Evolutionary conservation across 2,329 filamentous ascomycete genomes (phyloP).

Genomic region (Pseudogymnoascus sp.): DNA sequence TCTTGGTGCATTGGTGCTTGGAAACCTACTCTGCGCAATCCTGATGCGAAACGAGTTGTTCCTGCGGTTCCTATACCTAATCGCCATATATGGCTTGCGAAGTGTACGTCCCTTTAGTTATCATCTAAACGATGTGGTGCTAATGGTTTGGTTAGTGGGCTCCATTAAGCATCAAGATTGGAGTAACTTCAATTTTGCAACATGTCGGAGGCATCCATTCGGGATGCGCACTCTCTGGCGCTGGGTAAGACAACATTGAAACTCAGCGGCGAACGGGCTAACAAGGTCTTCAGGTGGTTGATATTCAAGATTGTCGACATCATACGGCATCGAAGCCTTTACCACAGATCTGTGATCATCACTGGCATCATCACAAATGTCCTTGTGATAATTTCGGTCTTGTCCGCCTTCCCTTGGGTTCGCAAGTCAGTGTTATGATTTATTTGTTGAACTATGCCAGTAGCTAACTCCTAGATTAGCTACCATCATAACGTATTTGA

Average conservation of each 20-base stretch:
- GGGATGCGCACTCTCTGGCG: constrained; percentile 36
- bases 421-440: constrained; percentile 33
- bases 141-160: constrained; percentile 32
- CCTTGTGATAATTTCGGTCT: constrained; percentile 34
- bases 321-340: constrained; percentile 29
- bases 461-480: constrained; percentile 25
- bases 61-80: constrained; percentile 33
- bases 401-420: constrained; percentile 38
- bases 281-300: constrained; percentile 31
- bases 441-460: not conserved
- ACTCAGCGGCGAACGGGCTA: constrained; percentile 9
- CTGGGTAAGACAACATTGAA: constrained; percentile 27
- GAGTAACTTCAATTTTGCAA: constrained; percentile 34
- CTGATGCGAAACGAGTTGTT: constrained; percentile 38
- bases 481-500: constrained; percentile 39
- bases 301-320: constrained; percentile 37
- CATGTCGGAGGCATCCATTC: constrained; percentile 40
- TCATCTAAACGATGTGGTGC: not conserved
- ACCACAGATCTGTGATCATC: constrained; percentile 34
- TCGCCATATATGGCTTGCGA: constrained; percentile 35
- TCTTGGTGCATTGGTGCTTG: constrained; percentile 35
- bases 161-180: constrained; percentile 33
- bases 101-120: constrained; percentile 27
- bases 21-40: constrained; percentile 36
- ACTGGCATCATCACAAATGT: constrained; percentile 36